Evolutionary conservation across 2,329 filamentous ascomycete species (phyloP).

Genomic region (Alternaria dauci): DNA sequence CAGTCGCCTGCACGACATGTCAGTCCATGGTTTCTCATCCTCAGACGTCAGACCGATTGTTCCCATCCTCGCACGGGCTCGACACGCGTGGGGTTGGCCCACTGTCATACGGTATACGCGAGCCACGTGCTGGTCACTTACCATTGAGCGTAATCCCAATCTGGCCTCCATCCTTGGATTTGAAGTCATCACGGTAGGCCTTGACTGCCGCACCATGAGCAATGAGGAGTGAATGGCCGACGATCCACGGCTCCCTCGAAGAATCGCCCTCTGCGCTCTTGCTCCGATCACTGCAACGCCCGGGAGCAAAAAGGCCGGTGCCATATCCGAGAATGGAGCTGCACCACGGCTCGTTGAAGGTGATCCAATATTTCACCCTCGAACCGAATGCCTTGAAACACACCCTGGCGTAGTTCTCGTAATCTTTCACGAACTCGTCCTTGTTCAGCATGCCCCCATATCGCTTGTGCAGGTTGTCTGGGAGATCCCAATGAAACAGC

Average conservation of each 20-base stretch:
- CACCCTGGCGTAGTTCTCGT: constrained; percentile 77
- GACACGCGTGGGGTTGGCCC: constrained; percentile 5
- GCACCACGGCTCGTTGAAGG: constrained; percentile 91
- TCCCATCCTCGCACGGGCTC: background rate
- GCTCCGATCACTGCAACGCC: constrained; percentile 77
- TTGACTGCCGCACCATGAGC: constrained; percentile 84
- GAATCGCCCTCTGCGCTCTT: constrained; percentile 77
- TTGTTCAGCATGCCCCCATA: constrained; percentile 85
- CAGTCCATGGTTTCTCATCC: constrained; percentile 20
- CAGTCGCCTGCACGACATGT: constrained; percentile 67
- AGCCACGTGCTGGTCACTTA: constrained; percentile 48
- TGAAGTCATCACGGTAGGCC: constrained; percentile 83
- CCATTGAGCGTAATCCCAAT: constrained; percentile 90
- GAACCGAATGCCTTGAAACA: constrained; percentile 76
- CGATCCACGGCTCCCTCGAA: constrained; percentile 80
- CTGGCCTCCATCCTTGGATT: constrained; percentile 73
- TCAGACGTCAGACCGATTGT: constrained; percentile 1
- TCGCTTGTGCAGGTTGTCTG: constrained; percentile 77
- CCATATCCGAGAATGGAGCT: constrained; percentile 82
- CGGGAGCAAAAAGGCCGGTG: constrained; percentile 80
- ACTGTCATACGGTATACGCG: constrained; percentile 19
- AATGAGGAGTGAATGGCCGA: constrained; percentile 80
- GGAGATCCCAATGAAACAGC: constrained; percentile 88
- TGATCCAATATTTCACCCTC: constrained; percentile 87
- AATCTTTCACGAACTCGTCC: constrained; percentile 83